Percentiles rank a stretch among this genome's conserved stretches.
phyloP scores from a whole-genome alignment of 192 early-diverging fungal species.

The Rhizoclosmatium sp. region DNA sequence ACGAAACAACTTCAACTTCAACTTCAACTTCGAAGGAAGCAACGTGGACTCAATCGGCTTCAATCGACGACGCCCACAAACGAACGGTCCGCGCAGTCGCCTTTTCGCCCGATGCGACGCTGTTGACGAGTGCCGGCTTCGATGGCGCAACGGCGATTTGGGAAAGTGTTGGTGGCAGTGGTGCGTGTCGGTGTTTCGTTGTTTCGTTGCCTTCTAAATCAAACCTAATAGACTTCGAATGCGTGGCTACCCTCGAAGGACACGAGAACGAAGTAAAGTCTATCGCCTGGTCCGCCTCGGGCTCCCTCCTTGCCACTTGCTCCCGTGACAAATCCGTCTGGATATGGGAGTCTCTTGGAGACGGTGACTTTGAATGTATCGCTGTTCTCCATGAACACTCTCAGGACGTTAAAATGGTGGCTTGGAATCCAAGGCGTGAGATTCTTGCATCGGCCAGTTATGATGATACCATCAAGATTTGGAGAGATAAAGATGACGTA shows the following conservation, averaged over 20 bases:
- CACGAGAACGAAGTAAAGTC: slow-evolving; percentile 98
- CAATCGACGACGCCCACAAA: slow-evolving; percentile 87
- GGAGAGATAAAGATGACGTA: slow-evolving; percentile 92
- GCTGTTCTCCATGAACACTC: slow-evolving; percentile 94
- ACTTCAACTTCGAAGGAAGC: slow-evolving; percentile 53
- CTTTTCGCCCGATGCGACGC: slow-evolving; percentile 76
- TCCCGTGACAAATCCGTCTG: slow-evolving; percentile 97
- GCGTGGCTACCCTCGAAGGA: slow-evolving; percentile 92
- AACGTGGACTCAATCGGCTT: slow-evolving; percentile 77
- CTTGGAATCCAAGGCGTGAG: slow-evolving; percentile 83
- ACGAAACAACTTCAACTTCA: slow-evolving; percentile 82
- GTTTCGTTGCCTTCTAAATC: neutral
- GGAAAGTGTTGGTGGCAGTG: slow-evolving; percentile 72
- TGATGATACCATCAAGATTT: slow-evolving; percentile 94
- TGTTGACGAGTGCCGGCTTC: slow-evolving; percentile 89
- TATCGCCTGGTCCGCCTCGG: slow-evolving; percentile 85
- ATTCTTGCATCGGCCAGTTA: slow-evolving; percentile 88
- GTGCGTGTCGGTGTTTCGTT: slow-evolving; percentile 3
- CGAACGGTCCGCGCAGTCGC: slow-evolving; percentile 89
- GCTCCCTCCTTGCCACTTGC: slow-evolving; percentile 90
- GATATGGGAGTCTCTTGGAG: slow-evolving; percentile 85
- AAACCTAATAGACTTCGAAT: slow-evolving; percentile 72
- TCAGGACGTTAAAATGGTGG: slow-evolving; percentile 95
- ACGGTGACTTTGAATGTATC: slow-evolving; percentile 72
- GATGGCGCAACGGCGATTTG: slow-evolving; percentile 93